Conservation (phyloP, 495 filamentous ascomycete species). For the Aspergillus diversus region DNA sequence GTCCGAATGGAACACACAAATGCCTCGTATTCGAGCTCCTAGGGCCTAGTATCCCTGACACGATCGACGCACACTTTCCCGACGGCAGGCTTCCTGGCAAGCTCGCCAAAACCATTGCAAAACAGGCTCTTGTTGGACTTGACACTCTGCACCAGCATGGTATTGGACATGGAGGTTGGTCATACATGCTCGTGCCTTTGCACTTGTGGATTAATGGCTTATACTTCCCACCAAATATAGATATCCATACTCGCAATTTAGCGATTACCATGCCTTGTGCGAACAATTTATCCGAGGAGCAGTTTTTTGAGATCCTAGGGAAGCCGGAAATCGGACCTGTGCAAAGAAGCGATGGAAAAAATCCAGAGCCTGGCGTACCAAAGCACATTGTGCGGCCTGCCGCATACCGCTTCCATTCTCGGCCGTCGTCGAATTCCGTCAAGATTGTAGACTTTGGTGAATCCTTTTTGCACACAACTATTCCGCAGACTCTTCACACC, state of each 20-base stretch:
- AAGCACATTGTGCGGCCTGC: slow-evolving; percentile 39
- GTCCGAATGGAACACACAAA: slow-evolving; percentile 50
- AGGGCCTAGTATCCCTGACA: slow-evolving; percentile 41
- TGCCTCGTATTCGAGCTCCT: slow-evolving; percentile 52
- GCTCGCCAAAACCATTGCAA: slow-evolving; percentile 47
- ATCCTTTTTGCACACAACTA: slow-evolving; percentile 38
- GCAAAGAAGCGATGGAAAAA: slow-evolving; percentile 36
- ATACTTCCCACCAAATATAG: slow-evolving; percentile 30
- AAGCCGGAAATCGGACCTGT: slow-evolving; percentile 40
- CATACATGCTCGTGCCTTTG: slow-evolving; percentile 6
- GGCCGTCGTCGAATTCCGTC: slow-evolving; percentile 25
- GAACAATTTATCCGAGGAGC: slow-evolving; percentile 28
- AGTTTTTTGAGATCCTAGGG: slow-evolving; percentile 39
- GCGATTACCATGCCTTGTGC: slow-evolving; percentile 39
- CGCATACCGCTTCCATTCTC: slow-evolving; percentile 18
- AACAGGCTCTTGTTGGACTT: slow-evolving; percentile 46
- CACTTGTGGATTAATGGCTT: slow-evolving; percentile 17
- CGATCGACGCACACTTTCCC: slow-evolving; percentile 32
- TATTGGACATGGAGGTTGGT: slow-evolving; percentile 48
- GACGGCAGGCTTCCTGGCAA: slow-evolving; percentile 41
- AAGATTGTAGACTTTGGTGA: slow-evolving; percentile 52
- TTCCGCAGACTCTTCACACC: slow-evolving; percentile 37
- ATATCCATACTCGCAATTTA: slow-evolving; percentile 54
- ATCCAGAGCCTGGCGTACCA: slow-evolving; percentile 35
- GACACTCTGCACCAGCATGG: slow-evolving; percentile 44